phyloP scores from a whole-genome alignment of 2,329 filamentous ascomycete species.

The Ceratocystis cacaofunesta region DNA sequence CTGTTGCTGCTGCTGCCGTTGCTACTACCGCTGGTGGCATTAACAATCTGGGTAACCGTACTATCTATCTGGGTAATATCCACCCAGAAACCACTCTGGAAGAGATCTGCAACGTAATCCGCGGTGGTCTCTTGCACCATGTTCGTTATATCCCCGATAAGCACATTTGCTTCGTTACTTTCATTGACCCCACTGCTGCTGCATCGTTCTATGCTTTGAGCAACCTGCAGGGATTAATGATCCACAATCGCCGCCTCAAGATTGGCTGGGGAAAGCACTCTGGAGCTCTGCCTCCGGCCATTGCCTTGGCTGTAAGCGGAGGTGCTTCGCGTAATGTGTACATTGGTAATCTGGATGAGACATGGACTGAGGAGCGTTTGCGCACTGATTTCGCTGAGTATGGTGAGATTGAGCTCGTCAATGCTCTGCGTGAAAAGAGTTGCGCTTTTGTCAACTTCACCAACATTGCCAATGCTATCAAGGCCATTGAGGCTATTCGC shows the following conservation, averaged over 20 bases:
- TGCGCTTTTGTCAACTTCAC: slow-evolving; percentile 99
- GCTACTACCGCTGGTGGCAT: slow-evolving; percentile 93
- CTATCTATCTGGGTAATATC: slow-evolving; percentile 96
- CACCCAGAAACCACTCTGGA: slow-evolving; percentile 98
- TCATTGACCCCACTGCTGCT: slow-evolving; percentile 94
- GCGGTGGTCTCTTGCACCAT: slow-evolving; percentile 88
- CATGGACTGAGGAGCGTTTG: slow-evolving; percentile 90
- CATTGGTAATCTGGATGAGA: slow-evolving; percentile 91
- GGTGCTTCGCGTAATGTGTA: slow-evolving; percentile 98
- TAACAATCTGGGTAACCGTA: slow-evolving; percentile 93
- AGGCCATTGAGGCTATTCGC: slow-evolving; percentile 91
- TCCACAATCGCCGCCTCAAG: slow-evolving; percentile 93
- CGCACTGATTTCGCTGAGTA: slow-evolving; percentile 95
- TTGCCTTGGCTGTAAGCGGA: slow-evolving; percentile 87
- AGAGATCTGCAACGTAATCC: slow-evolving; percentile 98
- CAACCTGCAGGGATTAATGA: slow-evolving; percentile 97
- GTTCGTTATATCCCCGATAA: slow-evolving; percentile 99
- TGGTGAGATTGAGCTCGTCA: slow-evolving; percentile 94
- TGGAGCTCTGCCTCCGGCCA: slow-evolving; percentile 84
- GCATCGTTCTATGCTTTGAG: slow-evolving; percentile 96
- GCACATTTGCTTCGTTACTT: slow-evolving; percentile 99
- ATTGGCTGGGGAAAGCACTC: slow-evolving; percentile 99
- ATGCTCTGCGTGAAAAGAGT: slow-evolving; percentile 93
- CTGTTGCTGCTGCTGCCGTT: slow-evolving; percentile 88
- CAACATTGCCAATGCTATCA: slow-evolving; percentile 98